A percentile compares a stretch with the other conserved stretches of the same genome.
These are phyloP conservation scores for Solanum phureja DNA, from an alignment of 257 asterid species.

Conservation along the genomic window DNA sequence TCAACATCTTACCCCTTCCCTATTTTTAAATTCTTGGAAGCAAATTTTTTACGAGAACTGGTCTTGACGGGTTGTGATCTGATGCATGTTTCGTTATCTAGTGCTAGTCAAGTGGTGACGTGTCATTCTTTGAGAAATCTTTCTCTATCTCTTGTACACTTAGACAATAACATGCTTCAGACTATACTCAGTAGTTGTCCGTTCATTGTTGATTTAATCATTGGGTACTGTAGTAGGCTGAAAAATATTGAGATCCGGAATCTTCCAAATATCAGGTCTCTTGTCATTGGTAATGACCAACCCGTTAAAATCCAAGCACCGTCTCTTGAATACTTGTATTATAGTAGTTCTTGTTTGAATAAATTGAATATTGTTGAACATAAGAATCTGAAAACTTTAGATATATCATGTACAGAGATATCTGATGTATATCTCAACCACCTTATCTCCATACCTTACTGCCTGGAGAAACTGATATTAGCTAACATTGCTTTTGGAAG, in stretches of 20 bases:
- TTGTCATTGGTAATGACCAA: neutral
- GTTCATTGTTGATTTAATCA: neutral
- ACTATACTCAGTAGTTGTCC: neutral
- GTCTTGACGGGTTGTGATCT: neutral
- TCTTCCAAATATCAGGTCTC: neutral
- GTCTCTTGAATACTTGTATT: neutral
- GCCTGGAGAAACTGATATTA: neutral
- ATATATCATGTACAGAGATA: neutral
- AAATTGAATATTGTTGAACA: neutral
- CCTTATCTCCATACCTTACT: neutral
- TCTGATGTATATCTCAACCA: neutral
- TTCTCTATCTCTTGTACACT: neutral
- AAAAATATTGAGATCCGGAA: neutral
- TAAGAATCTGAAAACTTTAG: neutral
- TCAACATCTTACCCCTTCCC: neutral
- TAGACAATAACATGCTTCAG: neutral
- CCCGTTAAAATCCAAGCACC: neutral
- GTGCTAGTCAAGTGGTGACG: neutral
- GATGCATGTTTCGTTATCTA: neutral
- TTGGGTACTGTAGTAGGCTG: neutral
- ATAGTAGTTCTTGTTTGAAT: neutral
- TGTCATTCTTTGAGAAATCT: neutral
- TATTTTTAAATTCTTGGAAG: neutral
- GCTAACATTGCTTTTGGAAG: neutral
- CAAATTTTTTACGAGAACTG: neutral